Evolutionary conservation across 225 moss, liverwort and hornwort genomes (phyloP), one percentile per base, ranked within the genome.

Genomic region (Physcomitrium patens): DNA sequence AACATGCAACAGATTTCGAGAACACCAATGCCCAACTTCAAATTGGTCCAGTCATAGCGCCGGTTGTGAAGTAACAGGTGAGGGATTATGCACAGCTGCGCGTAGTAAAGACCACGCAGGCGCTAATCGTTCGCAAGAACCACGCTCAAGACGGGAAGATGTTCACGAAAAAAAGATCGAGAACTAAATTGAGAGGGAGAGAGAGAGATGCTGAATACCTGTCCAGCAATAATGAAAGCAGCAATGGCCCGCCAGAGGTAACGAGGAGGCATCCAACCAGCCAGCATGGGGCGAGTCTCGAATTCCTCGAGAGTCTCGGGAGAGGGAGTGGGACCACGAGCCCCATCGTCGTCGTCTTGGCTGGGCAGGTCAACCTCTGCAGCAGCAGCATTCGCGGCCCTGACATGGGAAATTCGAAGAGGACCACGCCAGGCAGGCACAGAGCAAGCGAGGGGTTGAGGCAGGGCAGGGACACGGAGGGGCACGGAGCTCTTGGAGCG

Each of bases 231-330:
- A 20, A 94, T 79, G 71, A 95, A 86, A 65, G 89, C 90, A 49
- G 95, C 97, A 53, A 99, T 87, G 28, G 97, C 91, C 76, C 97
- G 84, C 93, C 94, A 99, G 20, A 95, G 70, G 79, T 99, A 99
- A 63, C 87, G 89, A 49, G 97, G 97, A 42, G 94, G 92, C 84
- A 78, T 93, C 97, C 97, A 95, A 13, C 87, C 86, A 50, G 89
- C 91, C 69, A 94, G 84, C 64, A 87, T 26, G 7, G 87, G 86
- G 18, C 72, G 82, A 8, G 78, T 60, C 37, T 85, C 75, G 58
- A 75, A 41, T 18, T 89, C 89, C 68, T 84, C 85, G 12, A 65
- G 52, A 15, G 60, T 63, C 55, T 79, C 82, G 13, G 56, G 75
- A 49, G 79, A n/a, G 11, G 74, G 72, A 48, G 65, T 70, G 42